Conservation (phyloP, 495 filamentous ascomycete species). For the Gamarada debralockiae region DNA sequence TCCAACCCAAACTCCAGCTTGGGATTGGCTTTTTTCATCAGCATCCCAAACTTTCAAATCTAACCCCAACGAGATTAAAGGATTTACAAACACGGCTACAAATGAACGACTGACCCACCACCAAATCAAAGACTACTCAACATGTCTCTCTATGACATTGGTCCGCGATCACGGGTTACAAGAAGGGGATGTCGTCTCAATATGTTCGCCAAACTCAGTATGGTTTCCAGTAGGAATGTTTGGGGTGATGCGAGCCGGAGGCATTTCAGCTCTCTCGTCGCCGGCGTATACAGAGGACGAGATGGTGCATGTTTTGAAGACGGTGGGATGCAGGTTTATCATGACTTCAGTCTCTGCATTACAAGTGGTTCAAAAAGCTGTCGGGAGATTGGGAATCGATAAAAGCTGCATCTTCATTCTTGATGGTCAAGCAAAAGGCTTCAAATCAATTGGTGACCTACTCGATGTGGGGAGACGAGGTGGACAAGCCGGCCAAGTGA, state of each 20-base stretch:
- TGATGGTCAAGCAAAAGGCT: slow-evolving; percentile 35
- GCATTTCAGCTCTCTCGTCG: slow-evolving; percentile 73
- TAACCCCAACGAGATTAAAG: slow-evolving; percentile 34
- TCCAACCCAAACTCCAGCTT: too few relatives aligned
- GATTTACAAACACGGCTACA: slow-evolving; percentile 52
- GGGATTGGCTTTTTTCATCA: slow-evolving; percentile 61
- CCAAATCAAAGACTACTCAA: slow-evolving; percentile 46
- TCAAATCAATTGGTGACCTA: slow-evolving; percentile 26
- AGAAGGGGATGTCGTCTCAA: slow-evolving; percentile 70
- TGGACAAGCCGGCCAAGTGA: slow-evolving; percentile 9
- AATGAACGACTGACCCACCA: slow-evolving; percentile 49
- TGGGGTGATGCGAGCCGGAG: slow-evolving; percentile 78
- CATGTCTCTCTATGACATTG: slow-evolving; percentile 51
- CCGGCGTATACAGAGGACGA: slow-evolving; percentile 77
- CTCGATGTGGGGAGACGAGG: slow-evolving; percentile 13
- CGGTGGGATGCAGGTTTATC: slow-evolving; percentile 60
- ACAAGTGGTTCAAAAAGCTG: slow-evolving; percentile 62
- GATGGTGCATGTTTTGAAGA: slow-evolving; percentile 68
- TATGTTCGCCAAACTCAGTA: slow-evolving; percentile 69
- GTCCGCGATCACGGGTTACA: slow-evolving; percentile 68
- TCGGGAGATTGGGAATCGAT: slow-evolving; percentile 58
- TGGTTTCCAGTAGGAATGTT: slow-evolving; percentile 67
- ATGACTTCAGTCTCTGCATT: slow-evolving; percentile 53
- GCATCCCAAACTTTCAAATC: slow-evolving; percentile 37
- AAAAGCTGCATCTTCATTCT: slow-evolving; percentile 45